A percentile compares a stretch with the other conserved stretches of the same genome.
Evolutionary conservation across 371 early-diverging fungal genomes (phyloP).

Genomic region (Zychaea mexicana): DNA sequence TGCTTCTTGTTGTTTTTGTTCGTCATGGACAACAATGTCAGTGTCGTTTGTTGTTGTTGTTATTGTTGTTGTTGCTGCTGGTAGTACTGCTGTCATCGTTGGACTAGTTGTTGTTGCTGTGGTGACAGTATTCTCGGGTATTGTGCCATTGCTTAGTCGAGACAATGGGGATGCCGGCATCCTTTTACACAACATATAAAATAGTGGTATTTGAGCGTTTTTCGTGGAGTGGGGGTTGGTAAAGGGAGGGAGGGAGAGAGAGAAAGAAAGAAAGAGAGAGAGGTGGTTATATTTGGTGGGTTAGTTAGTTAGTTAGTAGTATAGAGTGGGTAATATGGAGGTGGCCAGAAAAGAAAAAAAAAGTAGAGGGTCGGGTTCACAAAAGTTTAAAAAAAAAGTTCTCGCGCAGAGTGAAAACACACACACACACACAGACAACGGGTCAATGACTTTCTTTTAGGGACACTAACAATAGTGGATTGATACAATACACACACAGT

Average conservation of each 20-base stretch:
- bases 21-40: background rate
- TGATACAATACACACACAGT: too few relatives aligned
- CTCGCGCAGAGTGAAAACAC: too few relatives aligned
- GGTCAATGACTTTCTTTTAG: too few relatives aligned
- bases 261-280: background rate
- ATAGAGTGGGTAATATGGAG: too few relatives aligned
- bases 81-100: background rate
- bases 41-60: conserved; percentile 3
- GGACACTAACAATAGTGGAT: too few relatives aligned
- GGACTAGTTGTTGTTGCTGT: background rate
- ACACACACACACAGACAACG: too few relatives aligned
- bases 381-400: too few relatives aligned
- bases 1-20: background rate
- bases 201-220: background rate
- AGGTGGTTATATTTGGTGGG: too few relatives aligned
- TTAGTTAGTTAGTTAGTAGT: too few relatives aligned
- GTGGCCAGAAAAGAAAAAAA: too few relatives aligned
- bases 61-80: background rate
- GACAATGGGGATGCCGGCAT: conserved; percentile 16
- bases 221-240: background rate
- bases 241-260: background rate
- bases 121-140: background rate
- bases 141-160: background rate
- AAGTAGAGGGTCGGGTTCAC: too few relatives aligned
- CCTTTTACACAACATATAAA: conserved; percentile 3